Percentiles rank a stretch among this genome's conserved stretches.
Evolutionary conservation across 2,329 filamentous ascomycete genomes (phyloP).

Genomic region (Fusarium graminum): DNA sequence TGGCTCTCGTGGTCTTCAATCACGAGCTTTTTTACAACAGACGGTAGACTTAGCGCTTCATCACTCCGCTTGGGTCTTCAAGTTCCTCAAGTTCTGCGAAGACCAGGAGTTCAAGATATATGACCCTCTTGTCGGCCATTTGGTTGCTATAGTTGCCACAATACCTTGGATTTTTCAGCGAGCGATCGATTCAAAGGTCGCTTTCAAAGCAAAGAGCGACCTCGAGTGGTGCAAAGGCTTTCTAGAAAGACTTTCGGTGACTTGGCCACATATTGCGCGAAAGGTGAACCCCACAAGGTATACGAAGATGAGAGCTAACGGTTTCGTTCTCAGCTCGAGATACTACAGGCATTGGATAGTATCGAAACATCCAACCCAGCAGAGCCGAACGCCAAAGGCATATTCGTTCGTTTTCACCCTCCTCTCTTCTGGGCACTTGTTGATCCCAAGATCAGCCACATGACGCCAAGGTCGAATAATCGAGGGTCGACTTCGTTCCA

Average conservation of each 20-base stretch:
- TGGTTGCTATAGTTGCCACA: constrained; percentile 27
- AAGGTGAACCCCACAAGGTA: constrained; percentile 9
- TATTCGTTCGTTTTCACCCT: constrained; percentile 11
- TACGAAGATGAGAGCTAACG: background rate
- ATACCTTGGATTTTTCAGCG: constrained; percentile 32
- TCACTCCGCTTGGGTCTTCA: constrained; percentile 18
- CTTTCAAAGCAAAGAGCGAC: constrained; percentile 11
- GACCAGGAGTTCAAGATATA: background rate
- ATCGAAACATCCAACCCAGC: background rate
- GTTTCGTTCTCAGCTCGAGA: background rate
- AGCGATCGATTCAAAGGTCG: constrained; percentile 5
- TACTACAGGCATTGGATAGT: constrained; percentile 5
- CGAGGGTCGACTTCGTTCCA: background rate
- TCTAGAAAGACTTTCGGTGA: background rate
- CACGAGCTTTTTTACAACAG: constrained; percentile 9
- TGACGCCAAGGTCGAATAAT: background rate
- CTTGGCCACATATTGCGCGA: constrained; percentile 31
- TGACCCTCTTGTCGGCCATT: constrained; percentile 12
- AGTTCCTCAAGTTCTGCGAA: constrained; percentile 1
- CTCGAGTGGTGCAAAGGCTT: constrained; percentile 16
- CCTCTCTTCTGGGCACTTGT: constrained; percentile 23
- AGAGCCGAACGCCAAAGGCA: background rate
- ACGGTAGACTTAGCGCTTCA: constrained; percentile 10
- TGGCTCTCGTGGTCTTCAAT: background rate
- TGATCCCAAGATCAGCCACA: constrained; percentile 20